Evolutionary conservation across 306 rosid species (phyloP), one percentile per base, ranked within the genome.

Genomic region (Inga laurina): DNA sequence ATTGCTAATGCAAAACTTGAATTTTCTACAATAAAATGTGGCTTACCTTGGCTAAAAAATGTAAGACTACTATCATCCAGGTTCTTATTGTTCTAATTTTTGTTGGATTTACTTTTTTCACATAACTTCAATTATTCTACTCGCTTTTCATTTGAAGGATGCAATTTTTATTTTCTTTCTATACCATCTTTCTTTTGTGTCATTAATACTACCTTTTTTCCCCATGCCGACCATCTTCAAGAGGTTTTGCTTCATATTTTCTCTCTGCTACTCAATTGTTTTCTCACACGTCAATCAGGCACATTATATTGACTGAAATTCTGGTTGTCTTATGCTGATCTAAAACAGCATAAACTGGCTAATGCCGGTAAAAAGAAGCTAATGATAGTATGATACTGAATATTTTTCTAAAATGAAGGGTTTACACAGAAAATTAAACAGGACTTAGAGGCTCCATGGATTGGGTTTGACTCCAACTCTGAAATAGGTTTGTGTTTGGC

Each of bases 1-100:
- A 90, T 94, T 81, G 97, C 98, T 65, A 85, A 89, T 77, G 90
- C 92, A 37, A 90, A 88, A 88, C 97, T 96, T 76, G 84, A 81
- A 73, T 68, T 89, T 84, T 86, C 92, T 77, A 68, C 83, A 83
- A 85, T 84, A 35, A 86, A 84, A 37, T 82, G 86, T 81, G 76
- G 76, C 86, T 86, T 95, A 66, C 86, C 85, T 67, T 96, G 98
- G 99, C 86, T 92, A 72, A 85, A 89, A 81, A 86, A 91, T 91
- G 99, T 93, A 78, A 88, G 87, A 54, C 71, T 27, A 21, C 74
- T 83, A 43, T 59, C 56, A 75, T 79, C 77, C 46, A 21, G 61
- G 49, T 77, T 85, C 64, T 78, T 72, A 19, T 72, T 77, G 41
- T 81, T 79, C 73, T 77, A 45, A 45, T 44, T 34, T 65, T 62